phyloP scores from a whole-genome alignment of 2,329 filamentous ascomycete species.

The Pestalotiopsis sp. region DNA sequence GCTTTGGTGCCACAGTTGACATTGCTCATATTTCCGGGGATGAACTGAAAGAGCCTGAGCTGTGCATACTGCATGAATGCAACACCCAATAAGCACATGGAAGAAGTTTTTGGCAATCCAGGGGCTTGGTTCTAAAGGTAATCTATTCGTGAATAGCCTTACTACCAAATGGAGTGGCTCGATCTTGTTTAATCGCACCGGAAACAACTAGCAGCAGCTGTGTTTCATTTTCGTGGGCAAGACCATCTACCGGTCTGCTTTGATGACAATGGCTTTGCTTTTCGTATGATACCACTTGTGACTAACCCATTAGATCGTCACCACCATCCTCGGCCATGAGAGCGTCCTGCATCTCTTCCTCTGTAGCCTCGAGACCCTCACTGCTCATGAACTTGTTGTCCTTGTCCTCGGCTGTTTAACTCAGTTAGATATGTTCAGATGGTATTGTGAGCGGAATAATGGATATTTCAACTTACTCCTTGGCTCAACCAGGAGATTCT shows the following conservation, averaged over 20 bases:
- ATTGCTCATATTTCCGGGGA: too few species aligned
- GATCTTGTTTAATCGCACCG: too few species aligned
- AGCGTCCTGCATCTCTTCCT: constrained; percentile 62
- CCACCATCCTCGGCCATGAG: constrained; percentile 32
- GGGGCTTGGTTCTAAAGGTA: not conserved
- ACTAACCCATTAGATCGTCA: constrained; percentile 34
- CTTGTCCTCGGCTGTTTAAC: constrained; percentile 62
- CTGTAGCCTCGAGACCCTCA: constrained; percentile 65
- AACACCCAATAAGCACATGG: not conserved
- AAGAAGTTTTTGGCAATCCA: not conserved
- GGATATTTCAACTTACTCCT: constrained; percentile 56
- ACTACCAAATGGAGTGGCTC: too few species aligned
- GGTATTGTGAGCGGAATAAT: constrained; percentile 8
- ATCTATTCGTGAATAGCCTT: not conserved
- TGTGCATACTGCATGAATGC: not conserved
- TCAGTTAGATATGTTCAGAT: constrained; percentile 10
- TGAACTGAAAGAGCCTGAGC: too few species aligned
- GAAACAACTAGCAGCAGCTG: too few species aligned
- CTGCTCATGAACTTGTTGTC: constrained; percentile 71
- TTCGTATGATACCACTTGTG: too few species aligned
- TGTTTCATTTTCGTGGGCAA: not conserved
- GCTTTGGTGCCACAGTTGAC: too few species aligned
- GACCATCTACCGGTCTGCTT: not conserved
- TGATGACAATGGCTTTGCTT: not conserved
- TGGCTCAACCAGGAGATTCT: constrained; percentile 84